Evolutionary conservation across 371 early-diverging fungal genomes (phyloP), one percentile per base, ranked within the genome.

Genomic region (Actinomortierella ambigua): DNA sequence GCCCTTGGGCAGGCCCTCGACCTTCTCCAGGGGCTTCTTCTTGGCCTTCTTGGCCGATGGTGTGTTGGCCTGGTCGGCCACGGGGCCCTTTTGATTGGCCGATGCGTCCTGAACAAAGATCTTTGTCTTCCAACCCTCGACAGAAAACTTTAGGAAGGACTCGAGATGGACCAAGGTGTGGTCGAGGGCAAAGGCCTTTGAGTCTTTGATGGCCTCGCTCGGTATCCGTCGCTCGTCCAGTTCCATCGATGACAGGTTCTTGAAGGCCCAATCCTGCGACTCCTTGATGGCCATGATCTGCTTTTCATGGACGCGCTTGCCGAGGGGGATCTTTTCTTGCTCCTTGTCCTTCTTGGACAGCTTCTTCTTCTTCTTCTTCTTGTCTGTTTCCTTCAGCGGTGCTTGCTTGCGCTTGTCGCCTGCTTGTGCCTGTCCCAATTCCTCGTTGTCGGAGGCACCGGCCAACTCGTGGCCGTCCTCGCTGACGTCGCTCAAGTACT

Each of bases 61-160:
- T 4, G 34, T 34, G 34, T 34, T 34, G 7, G 34, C 34, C 34
- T 34, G 34, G 11, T 34, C 34, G 34, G 34, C 34, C 4, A 34
- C 7, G 7, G 34, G 34, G 11, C 34, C 34, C 34, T 34, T 34
- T 11, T 6, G 34, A 4, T 27, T 28, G 9, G 57, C 57, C n/a
- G 53, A 53, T 23, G 66, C 69, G 53, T 61, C 63, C 63, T 66
- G 68, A 57, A 73, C 46, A 9, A 73, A 49, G 29, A 73, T 26
- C 46, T 73, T 73, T 27, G 67, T 44, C 50, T 73, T 73, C 75
- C 75, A 76, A 26, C 47, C 26, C 18, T 58, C 73, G 28, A 82
- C 80, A 54, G 83, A 85, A 57, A 81, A 87, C 56, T 87, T 87
- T 61, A 87, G 63, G 63, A 83, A 87, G 27, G 81, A 81, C 9